Evolutionary conservation across 2,329 filamentous ascomycete genomes (phyloP), one percentile per base, ranked within the genome.

Genomic region (Ceratocystiopsis sp.): DNA sequence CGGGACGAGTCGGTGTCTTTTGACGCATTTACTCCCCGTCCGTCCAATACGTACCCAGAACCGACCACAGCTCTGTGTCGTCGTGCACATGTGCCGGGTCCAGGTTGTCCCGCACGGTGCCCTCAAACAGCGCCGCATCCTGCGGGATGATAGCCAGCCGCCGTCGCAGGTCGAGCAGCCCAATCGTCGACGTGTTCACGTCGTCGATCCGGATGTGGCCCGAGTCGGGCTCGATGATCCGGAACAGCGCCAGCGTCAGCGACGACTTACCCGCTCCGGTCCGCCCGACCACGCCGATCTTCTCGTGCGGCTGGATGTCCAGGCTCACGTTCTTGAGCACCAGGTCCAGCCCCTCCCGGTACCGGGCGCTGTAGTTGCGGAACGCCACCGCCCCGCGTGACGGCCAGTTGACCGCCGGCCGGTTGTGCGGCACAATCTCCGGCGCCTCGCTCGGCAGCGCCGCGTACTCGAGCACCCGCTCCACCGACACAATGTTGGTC

Each of bases 401-500:
- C 14, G 93, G 91, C 91, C 91, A 98, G 53, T 84, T 83, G 49
- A 85, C 84, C 11, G 85, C 78, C 36, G 91, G 89, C 40, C 89
- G 73, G 57, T 83, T 80, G 61, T 84, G 81, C 55, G 84, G 81
- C 53, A 96, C 82, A 51, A 96, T 84, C 59, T 98, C 91, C 9
- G 87, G 85, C 41, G 91, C 89, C 65, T 98, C 91, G 59, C 82
- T 91, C 21, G 89, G 87, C 49, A 98, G 71, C 41, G 75, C 73
- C 45, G 89, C 84, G 63, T 98, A 98, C 61, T 98, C 93, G 41
- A 98, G 77, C 40, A 98, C 87, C 56, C 91, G 82, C 69, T 98
- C 91, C 35, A 98, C 91, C 11, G 89, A 94, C 38, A 98, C 89
- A 55, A 98, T 98, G 62, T 98, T 98, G n/a, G 89, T 96, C 68